Evolutionary conservation across 371 early-diverging fungal species (phyloP), one percentile per base, ranked within the genome.

Genomic region (Thermomucor indicae-seudaticae): DNA sequence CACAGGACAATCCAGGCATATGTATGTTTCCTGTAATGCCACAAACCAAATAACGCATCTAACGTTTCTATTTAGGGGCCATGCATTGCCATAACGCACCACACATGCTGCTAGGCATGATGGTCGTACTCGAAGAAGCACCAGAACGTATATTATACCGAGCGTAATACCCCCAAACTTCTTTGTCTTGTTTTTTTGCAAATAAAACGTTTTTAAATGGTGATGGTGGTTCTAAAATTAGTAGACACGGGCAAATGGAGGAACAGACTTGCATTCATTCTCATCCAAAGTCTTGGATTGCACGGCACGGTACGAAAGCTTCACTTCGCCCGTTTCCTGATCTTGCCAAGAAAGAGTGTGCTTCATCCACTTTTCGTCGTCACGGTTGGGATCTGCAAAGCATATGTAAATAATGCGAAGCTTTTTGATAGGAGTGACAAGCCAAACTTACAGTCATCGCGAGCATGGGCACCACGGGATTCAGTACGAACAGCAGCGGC

Each of bases 381-480:
- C n/a, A n/a, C n/a, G n/a, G n/a, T n/a, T n/a, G n/a, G n/a, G n/a
- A n/a, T n/a, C n/a, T n/a, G n/a, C n/a, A n/a, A n/a, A n/a, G n/a
- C n/a, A n/a, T n/a, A n/a, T n/a, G n/a, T n/a, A n/a, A n/a, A n/a
- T n/a, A n/a, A n/a, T n/a, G n/a, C n/a, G n/a, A n/a, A n/a, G n/a
- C n/a, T n/a, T n/a, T n/a, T n/a, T n/a, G n/a, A n/a, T n/a, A n/a
- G n/a, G n/a, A n/a, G n/a, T n/a, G n/a, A n/a, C n/a, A n/a, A n/a
- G n/a, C n/a, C n/a, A n/a, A n/a, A n/a, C n/a, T n/a, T n/a, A n/a
- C 58, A 94, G 73, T 75, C 82, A 53, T 81, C 73, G 67, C 59
- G 95, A 75, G 96, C 97, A 67, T 97, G 98, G 47, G 97, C 97
- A 64, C 98, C 98, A 51, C 98, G 93, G 16, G 92, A 91, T 78